A percentile compares a stretch with the other conserved stretches of the same genome.
Conservation (phyloP, 2,329 filamentous ascomycete species). For the Phoma herbarum region DNA sequence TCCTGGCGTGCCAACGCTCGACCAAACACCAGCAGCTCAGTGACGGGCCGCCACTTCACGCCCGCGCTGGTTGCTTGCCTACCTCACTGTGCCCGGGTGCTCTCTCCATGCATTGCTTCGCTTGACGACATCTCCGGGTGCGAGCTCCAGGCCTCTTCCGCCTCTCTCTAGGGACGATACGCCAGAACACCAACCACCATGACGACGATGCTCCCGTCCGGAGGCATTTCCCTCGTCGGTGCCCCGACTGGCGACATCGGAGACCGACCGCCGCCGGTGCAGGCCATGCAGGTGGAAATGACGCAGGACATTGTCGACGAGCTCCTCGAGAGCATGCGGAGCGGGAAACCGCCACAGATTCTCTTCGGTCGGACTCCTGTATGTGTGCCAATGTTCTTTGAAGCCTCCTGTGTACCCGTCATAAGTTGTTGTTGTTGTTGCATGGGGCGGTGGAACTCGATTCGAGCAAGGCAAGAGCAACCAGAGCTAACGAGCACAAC, state of each 20-base stretch:
- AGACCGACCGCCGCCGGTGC: constrained; percentile 42
- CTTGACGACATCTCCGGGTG: constrained; percentile 47
- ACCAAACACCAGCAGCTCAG: constrained; percentile 38
- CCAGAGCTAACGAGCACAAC: constrained; percentile 41
- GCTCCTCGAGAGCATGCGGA: constrained; percentile 49
- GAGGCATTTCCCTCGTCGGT: constrained; percentile 50
- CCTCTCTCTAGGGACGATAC: constrained; percentile 16
- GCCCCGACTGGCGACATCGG: constrained; percentile 51
- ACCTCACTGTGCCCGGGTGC: constrained; percentile 47
- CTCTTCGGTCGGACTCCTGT: constrained; percentile 53
- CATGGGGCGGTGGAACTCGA: constrained; percentile 16
- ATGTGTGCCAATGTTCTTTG: constrained; percentile 34
- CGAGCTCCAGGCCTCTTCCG: constrained; percentile 43
- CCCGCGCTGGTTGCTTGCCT: constrained; percentile 40
- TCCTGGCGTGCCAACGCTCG: constrained; percentile 37
- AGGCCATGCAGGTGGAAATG: constrained; percentile 55
- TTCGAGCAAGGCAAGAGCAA: constrained; percentile 28
- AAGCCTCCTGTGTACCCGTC: constrained; percentile 13
- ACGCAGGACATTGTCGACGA: constrained; percentile 53
- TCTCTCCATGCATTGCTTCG: constrained; percentile 52
- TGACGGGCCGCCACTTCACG: constrained; percentile 35
- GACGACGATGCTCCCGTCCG: constrained; percentile 35
- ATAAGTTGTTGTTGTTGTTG: constrained; percentile 16
- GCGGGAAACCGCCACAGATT: constrained; percentile 50
- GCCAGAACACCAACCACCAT: constrained; percentile 39